Percentiles rank a stretch among this genome's conserved stretches.
phyloP scores from a whole-genome alignment of 2,329 filamentous ascomycete genomes.

The Tolypocladium amazonense region DNA sequence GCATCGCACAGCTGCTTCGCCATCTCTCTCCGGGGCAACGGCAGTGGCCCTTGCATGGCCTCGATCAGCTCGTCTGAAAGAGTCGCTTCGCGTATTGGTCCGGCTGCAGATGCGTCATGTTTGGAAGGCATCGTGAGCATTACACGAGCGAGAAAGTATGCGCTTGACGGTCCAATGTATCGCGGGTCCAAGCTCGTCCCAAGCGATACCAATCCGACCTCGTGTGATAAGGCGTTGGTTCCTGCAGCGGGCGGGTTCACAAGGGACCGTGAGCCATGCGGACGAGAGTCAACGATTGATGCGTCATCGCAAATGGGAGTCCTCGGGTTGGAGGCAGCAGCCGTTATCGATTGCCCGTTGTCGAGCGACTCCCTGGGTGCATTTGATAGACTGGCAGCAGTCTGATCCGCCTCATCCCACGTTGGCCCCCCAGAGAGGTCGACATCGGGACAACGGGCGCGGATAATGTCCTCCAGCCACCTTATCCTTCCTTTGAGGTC shows the following conservation, averaged over 20 bases:
- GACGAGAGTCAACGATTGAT: constrained; percentile 1
- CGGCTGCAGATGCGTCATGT: background rate
- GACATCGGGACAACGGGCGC: constrained; percentile 28
- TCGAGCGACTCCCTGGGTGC: background rate
- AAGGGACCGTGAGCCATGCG: background rate
- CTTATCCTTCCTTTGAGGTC: background rate
- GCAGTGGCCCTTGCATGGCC: constrained; percentile 18
- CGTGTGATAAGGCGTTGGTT: constrained; percentile 27
- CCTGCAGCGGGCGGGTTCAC: background rate
- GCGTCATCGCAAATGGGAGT: background rate
- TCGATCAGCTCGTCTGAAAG: constrained; percentile 16
- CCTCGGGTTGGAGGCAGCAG: constrained; percentile 2
- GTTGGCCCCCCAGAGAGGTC: constrained; percentile 19
- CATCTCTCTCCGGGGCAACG: constrained; percentile 20
- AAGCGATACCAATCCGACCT: constrained; percentile 41
- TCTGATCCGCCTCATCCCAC: background rate
- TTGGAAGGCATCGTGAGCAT: constrained; percentile 21
- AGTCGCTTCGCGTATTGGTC: background rate
- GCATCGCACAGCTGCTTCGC: constrained; percentile 29
- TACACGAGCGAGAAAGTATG: constrained; percentile 40
- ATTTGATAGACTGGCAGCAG: background rate
- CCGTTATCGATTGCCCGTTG: constrained; percentile 2
- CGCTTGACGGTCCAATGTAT: constrained; percentile 46
- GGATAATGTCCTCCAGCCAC: constrained; percentile 36
- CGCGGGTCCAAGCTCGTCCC: constrained; percentile 34